A percentile compares a stretch with the other conserved stretches of the same genome.
Evolutionary conservation across 441 rosid genomes (phyloP).

Genomic region (Arabidopsis hybrid): DNA sequence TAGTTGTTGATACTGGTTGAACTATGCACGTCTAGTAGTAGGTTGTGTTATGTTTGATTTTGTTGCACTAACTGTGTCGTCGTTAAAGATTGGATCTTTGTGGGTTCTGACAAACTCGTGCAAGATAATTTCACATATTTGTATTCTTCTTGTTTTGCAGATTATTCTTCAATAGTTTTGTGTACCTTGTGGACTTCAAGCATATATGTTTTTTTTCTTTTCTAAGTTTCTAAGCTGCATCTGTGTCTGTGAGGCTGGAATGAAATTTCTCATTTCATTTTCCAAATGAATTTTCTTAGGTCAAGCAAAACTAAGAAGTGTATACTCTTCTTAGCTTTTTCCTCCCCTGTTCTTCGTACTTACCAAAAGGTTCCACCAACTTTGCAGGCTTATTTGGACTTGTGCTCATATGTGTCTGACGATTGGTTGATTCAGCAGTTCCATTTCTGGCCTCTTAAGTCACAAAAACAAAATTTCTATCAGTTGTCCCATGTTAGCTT

Average conservation of each 20-base stretch:
- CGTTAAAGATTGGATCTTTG: conserved; percentile 4
- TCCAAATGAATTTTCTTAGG: conserved; percentile 10
- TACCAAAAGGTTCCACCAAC: conserved; percentile 44
- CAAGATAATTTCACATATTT: conserved; percentile 3
- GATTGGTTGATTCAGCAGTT: conserved; percentile 43
- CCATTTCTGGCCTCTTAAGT: conserved; percentile 44
- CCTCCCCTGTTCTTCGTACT: conserved; percentile 5
- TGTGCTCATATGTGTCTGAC: conserved; percentile 44
- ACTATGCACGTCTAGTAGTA: not conserved
- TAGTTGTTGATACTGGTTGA: not conserved
- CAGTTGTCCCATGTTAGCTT: conserved; percentile 43
- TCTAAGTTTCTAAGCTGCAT: conserved; percentile 15
- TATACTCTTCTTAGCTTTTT: conserved; percentile 19
- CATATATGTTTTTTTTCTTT: not conserved
- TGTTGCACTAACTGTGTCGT: not conserved
- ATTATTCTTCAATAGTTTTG: conserved; percentile 10
- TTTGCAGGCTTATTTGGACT: conserved; percentile 51
- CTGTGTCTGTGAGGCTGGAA: conserved; percentile 22
- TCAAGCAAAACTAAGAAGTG: not conserved
- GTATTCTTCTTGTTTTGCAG: conserved; percentile 30
- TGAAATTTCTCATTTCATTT: conserved; percentile 2
- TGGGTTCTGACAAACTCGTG: not conserved
- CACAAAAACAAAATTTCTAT: conserved; percentile 35
- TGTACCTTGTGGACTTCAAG: not conserved
- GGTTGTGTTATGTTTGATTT: not conserved